phyloP scores from a whole-genome alignment of 805 yeast genomes.

The Phaffomyces opuntiae region DNA sequence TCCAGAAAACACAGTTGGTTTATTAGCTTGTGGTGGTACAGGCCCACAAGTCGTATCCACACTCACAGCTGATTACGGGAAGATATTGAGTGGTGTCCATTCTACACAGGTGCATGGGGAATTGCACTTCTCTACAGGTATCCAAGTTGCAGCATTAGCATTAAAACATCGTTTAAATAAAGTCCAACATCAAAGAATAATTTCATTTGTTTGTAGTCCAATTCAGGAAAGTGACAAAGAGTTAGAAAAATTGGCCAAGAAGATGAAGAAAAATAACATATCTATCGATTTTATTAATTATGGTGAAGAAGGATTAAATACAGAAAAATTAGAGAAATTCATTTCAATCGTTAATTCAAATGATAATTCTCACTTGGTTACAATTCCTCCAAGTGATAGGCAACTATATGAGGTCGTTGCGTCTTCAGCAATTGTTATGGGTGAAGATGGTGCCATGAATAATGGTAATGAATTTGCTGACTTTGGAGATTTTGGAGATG shows the following conservation, averaged over 20 bases:
- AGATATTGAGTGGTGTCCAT: conserved; percentile 76
- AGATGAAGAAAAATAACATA: conserved; percentile 86
- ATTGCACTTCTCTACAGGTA: conserved; percentile 67
- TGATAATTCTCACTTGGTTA: conserved; percentile 74
- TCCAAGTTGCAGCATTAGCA: conserved; percentile 90
- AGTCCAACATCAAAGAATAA: conserved; percentile 83
- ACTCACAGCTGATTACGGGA: conserved; percentile 80
- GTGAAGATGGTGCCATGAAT: conserved; percentile 40
- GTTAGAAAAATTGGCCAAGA: conserved; percentile 78
- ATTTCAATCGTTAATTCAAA: conserved; percentile 62
- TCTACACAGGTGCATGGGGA: conserved; percentile 67
- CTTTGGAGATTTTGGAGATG: conserved; percentile 64
- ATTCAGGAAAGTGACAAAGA: conserved; percentile 61
- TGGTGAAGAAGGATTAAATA: conserved; percentile 80
- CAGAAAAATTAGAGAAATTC: conserved; percentile 74
- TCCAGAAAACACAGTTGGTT: conserved; percentile 92
- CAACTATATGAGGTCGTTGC: conserved; percentile 76
- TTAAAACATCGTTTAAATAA: conserved; percentile 94
- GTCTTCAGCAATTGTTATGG: conserved; percentile 64
- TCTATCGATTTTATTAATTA: conserved; percentile 87
- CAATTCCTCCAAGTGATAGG: conserved; percentile 84
- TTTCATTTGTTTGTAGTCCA: conserved; percentile 87
- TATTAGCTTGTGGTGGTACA: conserved; percentile 80
- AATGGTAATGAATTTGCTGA: conserved; percentile 42
- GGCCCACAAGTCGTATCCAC: conserved; percentile 87